phyloP scores from a whole-genome alignment of 1,284 basidiomycete species.

The Ustilago trichophora region DNA sequence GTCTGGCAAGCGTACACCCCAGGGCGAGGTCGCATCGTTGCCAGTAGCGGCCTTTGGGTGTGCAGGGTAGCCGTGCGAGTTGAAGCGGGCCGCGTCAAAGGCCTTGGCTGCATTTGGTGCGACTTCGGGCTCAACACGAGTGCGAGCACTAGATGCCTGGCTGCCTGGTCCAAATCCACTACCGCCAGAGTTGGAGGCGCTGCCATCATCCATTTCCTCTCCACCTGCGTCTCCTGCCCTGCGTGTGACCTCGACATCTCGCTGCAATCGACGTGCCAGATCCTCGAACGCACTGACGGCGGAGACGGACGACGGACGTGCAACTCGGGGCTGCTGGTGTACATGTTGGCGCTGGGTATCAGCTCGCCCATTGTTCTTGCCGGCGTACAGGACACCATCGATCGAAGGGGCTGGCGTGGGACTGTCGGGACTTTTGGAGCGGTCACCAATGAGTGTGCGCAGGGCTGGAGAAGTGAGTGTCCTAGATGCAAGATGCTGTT shows the following conservation, averaged over 20 bases:
- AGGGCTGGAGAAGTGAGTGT: conserved; percentile 44
- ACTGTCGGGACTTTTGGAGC: conserved; percentile 45
- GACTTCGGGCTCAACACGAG: conserved; percentile 21
- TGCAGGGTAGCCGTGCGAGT: conserved; percentile 33
- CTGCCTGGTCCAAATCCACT: conserved; percentile 50
- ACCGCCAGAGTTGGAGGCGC: conserved; percentile 43
- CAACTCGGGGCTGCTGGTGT: conserved; percentile 19
- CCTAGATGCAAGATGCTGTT: conserved; percentile 42
- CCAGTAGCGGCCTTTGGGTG: conserved; percentile 9
- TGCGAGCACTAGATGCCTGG: conserved; percentile 44
- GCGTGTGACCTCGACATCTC: conserved; percentile 38
- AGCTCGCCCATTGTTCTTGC: conserved; percentile 11
- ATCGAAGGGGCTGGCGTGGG: conserved; percentile 42
- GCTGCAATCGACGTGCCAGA: conserved; percentile 36
- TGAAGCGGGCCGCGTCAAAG: conserved; percentile 22
- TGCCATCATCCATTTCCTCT: conserved; percentile 32
- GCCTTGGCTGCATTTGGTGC: conserved; percentile 9
- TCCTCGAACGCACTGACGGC: conserved; percentile 45
- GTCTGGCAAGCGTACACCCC: conserved; percentile 44
- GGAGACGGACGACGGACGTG: conserved; percentile 8
- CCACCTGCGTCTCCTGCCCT: conserved; percentile 28
- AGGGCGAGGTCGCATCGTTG: conserved; percentile 18
- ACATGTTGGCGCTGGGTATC: conserved; percentile 8
- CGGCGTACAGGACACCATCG: conserved; percentile 27
- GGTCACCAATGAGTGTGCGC: conserved; percentile 43